phyloP scores from a whole-genome alignment of 2,329 filamentous ascomycete species.

The Trichoderma sp. region DNA sequence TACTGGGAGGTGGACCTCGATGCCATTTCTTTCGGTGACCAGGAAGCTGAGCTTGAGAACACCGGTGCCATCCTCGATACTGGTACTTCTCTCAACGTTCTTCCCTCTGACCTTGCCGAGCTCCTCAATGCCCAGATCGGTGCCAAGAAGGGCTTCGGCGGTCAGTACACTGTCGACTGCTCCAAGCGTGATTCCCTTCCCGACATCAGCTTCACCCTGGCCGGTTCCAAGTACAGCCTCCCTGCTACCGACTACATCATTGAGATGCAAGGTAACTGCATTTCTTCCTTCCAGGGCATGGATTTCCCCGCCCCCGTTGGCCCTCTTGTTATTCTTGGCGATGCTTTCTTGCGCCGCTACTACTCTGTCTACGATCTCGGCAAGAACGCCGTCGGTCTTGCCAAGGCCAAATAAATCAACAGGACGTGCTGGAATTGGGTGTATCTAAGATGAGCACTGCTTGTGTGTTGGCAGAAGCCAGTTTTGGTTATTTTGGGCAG shows the following conservation, averaged over 20 bases:
- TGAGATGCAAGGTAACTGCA: constrained; percentile 91
- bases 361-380: constrained; percentile 97
- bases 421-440: not conserved
- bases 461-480: not conserved
- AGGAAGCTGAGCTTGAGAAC: constrained; percentile 84
- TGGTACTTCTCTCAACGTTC: constrained; percentile 94
- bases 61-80: constrained; percentile 98
- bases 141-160: constrained; percentile 95
- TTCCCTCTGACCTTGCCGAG: constrained; percentile 87
- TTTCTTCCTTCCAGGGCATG: constrained; percentile 97
- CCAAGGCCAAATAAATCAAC: constrained; percentile 65
- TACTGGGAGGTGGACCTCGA: constrained; percentile 99
- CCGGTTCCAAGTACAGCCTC: constrained; percentile 91
- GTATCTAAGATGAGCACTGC: not conserved
- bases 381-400: constrained; percentile 83
- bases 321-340: constrained; percentile 90
- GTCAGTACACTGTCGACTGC: constrained; percentile 95
- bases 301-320: constrained; percentile 84
- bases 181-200: constrained; percentile 77
- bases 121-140: constrained; percentile 97
- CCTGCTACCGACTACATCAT: constrained; percentile 89
- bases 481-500: constrained; percentile 11
- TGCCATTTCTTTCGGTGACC: constrained; percentile 82
- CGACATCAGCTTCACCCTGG: constrained; percentile 86
- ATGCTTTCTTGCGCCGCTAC: constrained; percentile 79